These are phyloP conservation scores for Piloderma croceum DNA, from an alignment of 768 basidiomycete genomes.

Conservation along the genomic window DNA sequence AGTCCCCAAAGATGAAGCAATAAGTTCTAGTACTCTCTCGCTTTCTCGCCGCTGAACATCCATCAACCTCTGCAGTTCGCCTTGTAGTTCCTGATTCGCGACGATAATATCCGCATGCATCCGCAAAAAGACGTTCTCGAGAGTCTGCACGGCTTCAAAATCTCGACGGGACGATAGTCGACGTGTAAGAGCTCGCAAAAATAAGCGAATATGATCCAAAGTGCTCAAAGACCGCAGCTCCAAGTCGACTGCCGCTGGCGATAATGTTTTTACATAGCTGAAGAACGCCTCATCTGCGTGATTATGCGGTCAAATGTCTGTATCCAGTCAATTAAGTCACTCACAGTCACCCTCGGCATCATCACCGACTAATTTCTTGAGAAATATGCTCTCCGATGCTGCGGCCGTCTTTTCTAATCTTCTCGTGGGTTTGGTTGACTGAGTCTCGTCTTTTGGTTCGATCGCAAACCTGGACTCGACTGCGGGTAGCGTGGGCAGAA, in stretches of 20 bases:
- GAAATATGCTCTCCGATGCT: conserved; percentile 62
- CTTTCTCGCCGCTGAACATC: conserved; percentile 73
- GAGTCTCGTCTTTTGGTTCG: conserved; percentile 32
- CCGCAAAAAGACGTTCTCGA: conserved; percentile 78
- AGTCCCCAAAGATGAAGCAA: conserved; percentile 69
- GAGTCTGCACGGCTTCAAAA: conserved; percentile 91
- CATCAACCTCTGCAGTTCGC: conserved; percentile 51
- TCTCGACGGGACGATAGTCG: conserved; percentile 78
- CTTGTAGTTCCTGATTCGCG: conserved; percentile 58
- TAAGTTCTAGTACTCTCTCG: conserved; percentile 66
- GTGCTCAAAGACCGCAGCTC: conserved; percentile 78
- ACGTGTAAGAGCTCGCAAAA: conserved; percentile 67
- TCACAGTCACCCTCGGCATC: conserved; percentile 61
- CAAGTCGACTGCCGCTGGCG: conserved; percentile 86
- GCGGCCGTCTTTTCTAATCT: conserved; percentile 48
- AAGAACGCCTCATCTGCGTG: conserved; percentile 78
- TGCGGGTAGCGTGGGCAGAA: conserved; percentile 88
- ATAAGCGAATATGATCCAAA: conserved; percentile 55
- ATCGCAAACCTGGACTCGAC: conserved; percentile 78
- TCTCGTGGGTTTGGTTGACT: conserved; percentile 40
- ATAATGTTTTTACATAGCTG: conserved; percentile 74
- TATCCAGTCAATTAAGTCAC: conserved; percentile 23
- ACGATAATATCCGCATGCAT: conserved; percentile 81
- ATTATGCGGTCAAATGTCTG: conserved; percentile 2
- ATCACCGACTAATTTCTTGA: conserved; percentile 55